phyloP scores from a whole-genome alignment of 495 filamentous ascomycete genomes.

The Xylaria telfairii region DNA sequence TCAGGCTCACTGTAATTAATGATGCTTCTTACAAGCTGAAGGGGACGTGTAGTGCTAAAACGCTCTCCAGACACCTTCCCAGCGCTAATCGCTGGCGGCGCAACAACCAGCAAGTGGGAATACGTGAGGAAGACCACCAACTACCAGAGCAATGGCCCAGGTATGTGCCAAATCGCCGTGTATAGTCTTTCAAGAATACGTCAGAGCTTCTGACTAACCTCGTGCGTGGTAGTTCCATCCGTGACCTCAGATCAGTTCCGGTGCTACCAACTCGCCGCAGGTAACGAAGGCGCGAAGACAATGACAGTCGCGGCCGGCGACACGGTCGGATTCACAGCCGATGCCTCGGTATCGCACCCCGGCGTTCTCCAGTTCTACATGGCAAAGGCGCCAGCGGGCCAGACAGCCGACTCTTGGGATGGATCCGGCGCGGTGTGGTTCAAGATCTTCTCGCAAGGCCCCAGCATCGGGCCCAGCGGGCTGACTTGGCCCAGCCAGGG shows the following conservation, averaged over 20 bases:
- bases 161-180: slow-evolving; percentile 20
- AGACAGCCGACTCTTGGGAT: slow-evolving; percentile 52
- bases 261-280: slow-evolving; percentile 46
- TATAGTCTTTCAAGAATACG: background rate
- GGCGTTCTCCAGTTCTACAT: slow-evolving; percentile 50
- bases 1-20: slow-evolving; percentile 40
- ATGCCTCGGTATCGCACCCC: slow-evolving; percentile 49
- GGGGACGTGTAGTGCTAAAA: slow-evolving; percentile 17
- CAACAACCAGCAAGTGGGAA: slow-evolving; percentile 41
- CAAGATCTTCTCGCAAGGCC: slow-evolving; percentile 54
- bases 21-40: background rate
- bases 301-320: slow-evolving; percentile 49
- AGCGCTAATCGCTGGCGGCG: slow-evolving; percentile 32
- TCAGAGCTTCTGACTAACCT: background rate
- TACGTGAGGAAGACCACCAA: slow-evolving; percentile 47
- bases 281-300: slow-evolving; percentile 44
- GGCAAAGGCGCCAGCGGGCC: slow-evolving; percentile 51
- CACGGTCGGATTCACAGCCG: slow-evolving; percentile 50
- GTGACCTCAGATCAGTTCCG: slow-evolving; percentile 53
- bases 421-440: slow-evolving; percentile 54
- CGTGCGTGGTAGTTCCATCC: slow-evolving; percentile 39
- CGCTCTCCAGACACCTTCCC: slow-evolving; percentile 40
- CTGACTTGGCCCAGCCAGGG: slow-evolving; percentile 49
- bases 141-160: slow-evolving; percentile 48
- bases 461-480: slow-evolving; percentile 39